Evolutionary conservation across 768 basidiomycete species (phyloP).

Genomic region (Pulveroboletus sp.): DNA sequence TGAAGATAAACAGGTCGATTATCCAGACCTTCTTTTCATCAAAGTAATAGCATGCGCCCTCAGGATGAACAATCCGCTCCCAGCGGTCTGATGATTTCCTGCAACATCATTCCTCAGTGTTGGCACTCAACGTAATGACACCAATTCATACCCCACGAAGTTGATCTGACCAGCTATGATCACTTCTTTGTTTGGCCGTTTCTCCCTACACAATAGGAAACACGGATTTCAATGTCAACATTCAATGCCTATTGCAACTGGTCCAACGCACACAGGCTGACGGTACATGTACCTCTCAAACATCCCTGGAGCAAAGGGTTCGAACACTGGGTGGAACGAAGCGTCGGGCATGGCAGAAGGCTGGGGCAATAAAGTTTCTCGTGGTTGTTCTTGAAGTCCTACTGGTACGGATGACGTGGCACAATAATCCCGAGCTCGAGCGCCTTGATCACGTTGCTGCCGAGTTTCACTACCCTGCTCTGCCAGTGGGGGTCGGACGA

Average conservation of each 20-base stretch:
- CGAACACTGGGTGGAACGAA: neutral
- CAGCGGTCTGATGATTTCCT: neutral
- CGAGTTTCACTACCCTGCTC: no score
- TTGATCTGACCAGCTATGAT: neutral
- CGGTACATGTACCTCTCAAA: neutral
- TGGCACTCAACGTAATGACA: neutral
- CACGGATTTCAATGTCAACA: neutral
- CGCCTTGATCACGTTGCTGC: no score
- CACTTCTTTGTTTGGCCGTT: neutral
- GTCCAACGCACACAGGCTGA: neutral
- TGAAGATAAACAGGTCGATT: no score
- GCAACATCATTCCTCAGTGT: neutral
- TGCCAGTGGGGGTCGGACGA: no score
- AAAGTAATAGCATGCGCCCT: constrained; percentile 1
- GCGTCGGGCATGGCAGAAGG: no score
- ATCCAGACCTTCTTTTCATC: neutral
- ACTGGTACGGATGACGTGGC: no score
- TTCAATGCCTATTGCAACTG: neutral
- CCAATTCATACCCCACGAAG: neutral
- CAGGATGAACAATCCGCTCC: neutral
- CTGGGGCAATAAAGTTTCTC: no score
- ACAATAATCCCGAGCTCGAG: no score
- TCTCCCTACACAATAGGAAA: neutral
- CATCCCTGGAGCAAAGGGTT: neutral
- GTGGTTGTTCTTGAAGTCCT: no score